Evolutionary conservation across 306 rosid genomes (phyloP), one percentile per base, ranked within the genome.

Genomic region (Mucuna pruriens): DNA sequence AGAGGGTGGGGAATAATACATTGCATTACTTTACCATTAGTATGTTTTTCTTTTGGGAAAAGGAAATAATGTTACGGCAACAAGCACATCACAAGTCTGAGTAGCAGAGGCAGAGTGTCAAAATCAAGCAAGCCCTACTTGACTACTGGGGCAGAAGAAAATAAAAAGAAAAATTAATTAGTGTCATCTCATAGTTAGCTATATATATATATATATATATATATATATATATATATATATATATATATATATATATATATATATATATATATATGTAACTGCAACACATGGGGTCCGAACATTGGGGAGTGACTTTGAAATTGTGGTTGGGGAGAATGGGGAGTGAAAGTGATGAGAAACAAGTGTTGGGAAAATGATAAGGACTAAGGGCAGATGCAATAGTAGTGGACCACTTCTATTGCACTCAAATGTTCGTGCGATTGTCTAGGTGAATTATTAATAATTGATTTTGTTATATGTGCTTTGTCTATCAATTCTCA

Each of bases 201-300:
- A n/a, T n/a, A n/a, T n/a, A n/a, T n/a, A n/a, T n/a, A n/a, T n/a
- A n/a, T n/a, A n/a, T n/a, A n/a, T n/a, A n/a, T n/a, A n/a, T n/a
- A n/a, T n/a, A n/a, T n/a, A n/a, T n/a, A n/a, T n/a, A n/a, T n/a
- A n/a, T n/a, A n/a, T n/a, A n/a, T n/a, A n/a, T n/a, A n/a, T n/a
- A n/a, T n/a, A n/a, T n/a, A n/a, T n/a, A n/a, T n/a, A n/a, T n/a
- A n/a, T n/a, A n/a, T n/a, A n/a, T n/a, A n/a, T n/a, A n/a, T n/a
- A n/a, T n/a, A n/a, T n/a, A 39, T 75, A 22, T 75, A 39, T 38
- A 38, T 22, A 54, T 75, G 76, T 25, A 39, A 13, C 67, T 38
- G 81, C 69, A 63, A 77, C 80, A 73, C 66, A 84, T 84, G 87
- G 87, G 87, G 84, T 74, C 84, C 74, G 45, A 84, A 68, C 68